Conservation (phyloP, 306 rosid species). For the Castanopsis chinensis region DNA sequence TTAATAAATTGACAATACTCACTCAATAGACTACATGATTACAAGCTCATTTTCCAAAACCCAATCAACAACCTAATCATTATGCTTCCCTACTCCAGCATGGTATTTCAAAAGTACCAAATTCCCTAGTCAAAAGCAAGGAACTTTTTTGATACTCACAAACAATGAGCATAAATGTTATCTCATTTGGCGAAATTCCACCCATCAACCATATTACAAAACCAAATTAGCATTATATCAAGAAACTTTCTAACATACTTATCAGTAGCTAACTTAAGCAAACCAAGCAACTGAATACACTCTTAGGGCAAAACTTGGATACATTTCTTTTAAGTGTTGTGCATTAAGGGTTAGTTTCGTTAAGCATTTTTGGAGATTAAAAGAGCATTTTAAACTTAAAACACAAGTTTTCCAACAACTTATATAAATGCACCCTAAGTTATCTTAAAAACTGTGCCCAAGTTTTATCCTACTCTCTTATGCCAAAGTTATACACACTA, state of each 20-base stretch:
- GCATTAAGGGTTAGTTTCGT: no score
- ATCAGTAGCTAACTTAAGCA: no score
- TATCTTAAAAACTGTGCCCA: no score
- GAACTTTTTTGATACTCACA: not conserved
- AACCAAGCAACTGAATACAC: no score
- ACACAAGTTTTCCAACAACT: no score
- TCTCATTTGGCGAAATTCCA: no score
- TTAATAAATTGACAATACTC: slow-evolving; percentile 5
- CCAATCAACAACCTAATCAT: not conserved
- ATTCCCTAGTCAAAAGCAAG: not conserved
- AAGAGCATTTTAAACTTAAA: no score
- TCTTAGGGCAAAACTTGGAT: no score
- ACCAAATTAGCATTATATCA: not conserved
- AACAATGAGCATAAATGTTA: not conserved
- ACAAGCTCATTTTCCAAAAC: not conserved
- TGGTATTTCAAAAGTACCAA: not conserved
- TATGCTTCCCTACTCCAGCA: not conserved
- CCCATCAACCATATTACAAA: no score
- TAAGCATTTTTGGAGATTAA: no score
- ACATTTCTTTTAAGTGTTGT: no score
- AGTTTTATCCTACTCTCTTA: not conserved
- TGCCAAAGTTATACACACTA: not conserved
- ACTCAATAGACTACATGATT: not conserved
- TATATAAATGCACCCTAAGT: no score
- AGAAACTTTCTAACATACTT: not conserved